Evolutionary conservation across 345 rosid genomes (phyloP).

Genomic region (Murraya paniculata): DNA sequence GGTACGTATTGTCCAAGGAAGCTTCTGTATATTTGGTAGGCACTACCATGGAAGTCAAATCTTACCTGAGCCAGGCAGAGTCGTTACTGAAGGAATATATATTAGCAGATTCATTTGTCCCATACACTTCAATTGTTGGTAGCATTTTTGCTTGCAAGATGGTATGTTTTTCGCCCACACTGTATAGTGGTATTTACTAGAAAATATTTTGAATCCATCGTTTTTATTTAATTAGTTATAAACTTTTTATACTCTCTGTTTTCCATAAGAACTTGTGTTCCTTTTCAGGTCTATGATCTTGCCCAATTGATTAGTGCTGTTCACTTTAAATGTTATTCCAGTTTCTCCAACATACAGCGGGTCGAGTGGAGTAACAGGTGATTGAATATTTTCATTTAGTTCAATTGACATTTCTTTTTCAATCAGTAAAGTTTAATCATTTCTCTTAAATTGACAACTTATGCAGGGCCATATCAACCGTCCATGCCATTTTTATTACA

Average conservation of each 20-base stretch:
- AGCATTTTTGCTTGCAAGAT: slow-evolving; percentile 54
- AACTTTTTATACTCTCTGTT: neutral
- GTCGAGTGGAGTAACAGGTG: slow-evolving; percentile 75
- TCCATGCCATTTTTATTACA: slow-evolving; percentile 62
- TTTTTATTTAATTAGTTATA: neutral
- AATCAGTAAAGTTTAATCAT: neutral
- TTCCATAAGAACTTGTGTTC: neutral
- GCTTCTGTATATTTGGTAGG: slow-evolving; percentile 13
- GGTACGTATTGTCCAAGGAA: slow-evolving; percentile 12
- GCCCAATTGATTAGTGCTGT: slow-evolving; percentile 43
- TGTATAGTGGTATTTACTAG: neutral
- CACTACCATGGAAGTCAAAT: slow-evolving; percentile 30
- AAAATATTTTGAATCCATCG: neutral
- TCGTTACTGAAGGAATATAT: slow-evolving; percentile 52
- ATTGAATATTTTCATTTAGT: slow-evolving; percentile 9
- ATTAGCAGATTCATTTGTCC: slow-evolving; percentile 50
- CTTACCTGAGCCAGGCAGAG: slow-evolving; percentile 56
- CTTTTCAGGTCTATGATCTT: slow-evolving; percentile 59
- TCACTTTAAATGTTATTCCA: slow-evolving; percentile 59
- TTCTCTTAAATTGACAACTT: neutral
- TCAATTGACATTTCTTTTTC: neutral
- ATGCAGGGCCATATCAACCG: slow-evolving; percentile 62
- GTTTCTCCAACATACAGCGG: slow-evolving; percentile 43
- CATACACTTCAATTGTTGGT: slow-evolving; percentile 55
- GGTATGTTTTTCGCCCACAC: slow-evolving; percentile 30